These are phyloP conservation scores for Martensiomyces pterosporus DNA, from an alignment of 192 early-diverging fungal genomes.

Conservation along the genomic window DNA sequence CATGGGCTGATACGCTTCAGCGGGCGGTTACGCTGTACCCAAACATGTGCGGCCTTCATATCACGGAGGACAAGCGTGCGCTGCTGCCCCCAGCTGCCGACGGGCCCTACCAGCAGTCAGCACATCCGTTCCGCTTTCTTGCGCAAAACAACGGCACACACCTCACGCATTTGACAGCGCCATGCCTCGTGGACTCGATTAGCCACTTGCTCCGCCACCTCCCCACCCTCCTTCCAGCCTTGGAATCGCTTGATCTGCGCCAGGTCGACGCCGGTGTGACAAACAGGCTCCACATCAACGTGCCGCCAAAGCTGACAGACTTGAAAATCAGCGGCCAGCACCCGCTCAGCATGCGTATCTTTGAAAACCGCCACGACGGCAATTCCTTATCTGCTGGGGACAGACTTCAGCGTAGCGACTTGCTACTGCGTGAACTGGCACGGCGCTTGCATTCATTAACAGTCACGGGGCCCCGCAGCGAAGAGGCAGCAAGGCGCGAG, in stretches of 20 bases:
- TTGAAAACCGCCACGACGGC: conserved; percentile 2
- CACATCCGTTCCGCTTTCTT: conserved; percentile 12
- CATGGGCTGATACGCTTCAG: conserved; percentile 29
- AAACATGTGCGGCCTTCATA: conserved; percentile 21
- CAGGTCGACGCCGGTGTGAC: conserved; percentile 31
- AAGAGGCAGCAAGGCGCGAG: conserved; percentile 32
- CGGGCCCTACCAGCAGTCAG: conserved; percentile 8
- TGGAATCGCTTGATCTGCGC: conserved; percentile 29
- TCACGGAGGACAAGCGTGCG: conserved; percentile 35
- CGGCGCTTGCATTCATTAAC: conserved; percentile 6
- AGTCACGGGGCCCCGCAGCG: conserved; percentile 28
- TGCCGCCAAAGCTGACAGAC: conserved; percentile 9
- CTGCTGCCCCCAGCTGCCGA: conserved; percentile 31
- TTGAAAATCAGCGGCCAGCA: conserved; percentile 28
- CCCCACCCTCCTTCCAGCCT: conserved; percentile 11
- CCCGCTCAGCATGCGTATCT: conserved; percentile 37
- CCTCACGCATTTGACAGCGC: conserved; percentile 39
- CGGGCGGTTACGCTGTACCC: conserved; percentile 21
- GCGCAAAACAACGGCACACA: neutral
- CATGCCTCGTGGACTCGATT: conserved; percentile 34
- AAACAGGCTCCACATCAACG: conserved; percentile 15
- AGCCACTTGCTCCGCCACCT: conserved; percentile 19
- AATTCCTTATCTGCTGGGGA: neutral
- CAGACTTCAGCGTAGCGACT: neutral
- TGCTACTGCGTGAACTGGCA: neutral